Evolutionary conservation across 2,329 filamentous ascomycete species (phyloP).

Genomic region (Pyrenochaeta sp.): DNA sequence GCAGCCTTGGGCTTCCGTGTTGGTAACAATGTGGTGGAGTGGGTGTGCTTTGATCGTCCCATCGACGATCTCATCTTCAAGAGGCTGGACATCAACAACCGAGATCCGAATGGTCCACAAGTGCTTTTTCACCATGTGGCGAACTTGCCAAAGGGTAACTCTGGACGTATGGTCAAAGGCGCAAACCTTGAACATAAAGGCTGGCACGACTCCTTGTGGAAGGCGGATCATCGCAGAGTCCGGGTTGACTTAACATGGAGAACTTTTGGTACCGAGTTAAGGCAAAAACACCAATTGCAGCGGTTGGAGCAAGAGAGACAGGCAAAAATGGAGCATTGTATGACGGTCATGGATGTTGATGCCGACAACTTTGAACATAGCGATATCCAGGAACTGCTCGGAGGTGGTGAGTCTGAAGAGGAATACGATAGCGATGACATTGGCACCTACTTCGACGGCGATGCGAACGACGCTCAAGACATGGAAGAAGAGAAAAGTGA

Average conservation of each 20-base stretch:
- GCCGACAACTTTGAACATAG: neutral
- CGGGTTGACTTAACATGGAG: slow-evolving; percentile 18
- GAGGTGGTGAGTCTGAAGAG: neutral
- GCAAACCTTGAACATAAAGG: slow-evolving; percentile 27
- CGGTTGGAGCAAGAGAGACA: neutral
- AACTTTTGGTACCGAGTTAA: slow-evolving; percentile 10
- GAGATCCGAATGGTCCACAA: neutral
- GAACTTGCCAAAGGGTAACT: slow-evolving; percentile 12
- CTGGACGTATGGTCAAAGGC: neutral
- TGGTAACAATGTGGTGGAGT: slow-evolving; percentile 19
- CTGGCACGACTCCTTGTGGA: slow-evolving; percentile 23
- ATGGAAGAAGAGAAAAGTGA: neutral
- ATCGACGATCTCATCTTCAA: slow-evolving; percentile 10
- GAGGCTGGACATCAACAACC: neutral
- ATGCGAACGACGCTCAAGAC: neutral
- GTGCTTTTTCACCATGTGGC: slow-evolving; percentile 34
- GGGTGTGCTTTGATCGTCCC: slow-evolving; percentile 28
- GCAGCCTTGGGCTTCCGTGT: slow-evolving; percentile 32
- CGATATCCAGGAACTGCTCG: too few species aligned
- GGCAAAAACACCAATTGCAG: neutral
- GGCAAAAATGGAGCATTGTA: too few species aligned
- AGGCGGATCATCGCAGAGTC: slow-evolving; percentile 48
- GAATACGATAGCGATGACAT: neutral
- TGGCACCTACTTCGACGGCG: neutral
- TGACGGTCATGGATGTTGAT: neutral